Base-by-base conservation (phyloP, 352 stramenopile genomes). In the Aphanomyces stellatus region DNA sequence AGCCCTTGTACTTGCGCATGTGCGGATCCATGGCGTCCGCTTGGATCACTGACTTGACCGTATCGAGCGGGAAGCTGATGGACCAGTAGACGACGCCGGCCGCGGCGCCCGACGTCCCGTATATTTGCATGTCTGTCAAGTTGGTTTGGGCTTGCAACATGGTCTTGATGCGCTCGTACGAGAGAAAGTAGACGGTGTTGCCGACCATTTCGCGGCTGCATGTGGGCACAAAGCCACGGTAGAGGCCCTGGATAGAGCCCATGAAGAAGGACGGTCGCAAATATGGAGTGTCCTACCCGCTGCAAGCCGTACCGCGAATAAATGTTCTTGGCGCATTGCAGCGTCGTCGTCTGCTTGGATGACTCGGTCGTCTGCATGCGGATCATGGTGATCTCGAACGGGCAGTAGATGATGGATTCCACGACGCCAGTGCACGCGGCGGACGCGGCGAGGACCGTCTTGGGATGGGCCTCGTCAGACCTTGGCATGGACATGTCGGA, bases 11-110 rank as follows among this genome's bases (percentile, higher is more conserved):
- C 42, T 48, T 31, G 28, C 42, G 60, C n/a, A 37, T 2, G n/a
- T 74, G 76, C 33, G 81, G 83, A 62, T 89, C 76, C 10, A 93
- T 74, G 13, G 79, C 72, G 65, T 93, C 85, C 22, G 82, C 80
- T 56, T 93, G 83, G 53, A 91, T 85, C 19, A 91, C 82, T 2
- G 82, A 91, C 73, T 93, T 92, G 62, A 93, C 76, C 48, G 85
- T 93, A 64, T 91, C 83, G 10, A 93, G 73, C 1, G 85, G 85
- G 53, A 91, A 93, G 34, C 88, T 77, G 42, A 87, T 80, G 51
- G 88, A 62, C 85, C 85, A 93, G 72, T 90, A 93, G 78, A 89
- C 87, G 69, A 93, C 88, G 33, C 85, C 85, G 11, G 85, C 85
- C 59, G 78, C 88, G 19, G 83, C 85, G 19, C 85, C 85, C 4